Percentiles rank a stretch among this genome's conserved stretches.
phyloP scores from a whole-genome alignment of 306 rosid genomes.

The Cucurbita pepo region DNA sequence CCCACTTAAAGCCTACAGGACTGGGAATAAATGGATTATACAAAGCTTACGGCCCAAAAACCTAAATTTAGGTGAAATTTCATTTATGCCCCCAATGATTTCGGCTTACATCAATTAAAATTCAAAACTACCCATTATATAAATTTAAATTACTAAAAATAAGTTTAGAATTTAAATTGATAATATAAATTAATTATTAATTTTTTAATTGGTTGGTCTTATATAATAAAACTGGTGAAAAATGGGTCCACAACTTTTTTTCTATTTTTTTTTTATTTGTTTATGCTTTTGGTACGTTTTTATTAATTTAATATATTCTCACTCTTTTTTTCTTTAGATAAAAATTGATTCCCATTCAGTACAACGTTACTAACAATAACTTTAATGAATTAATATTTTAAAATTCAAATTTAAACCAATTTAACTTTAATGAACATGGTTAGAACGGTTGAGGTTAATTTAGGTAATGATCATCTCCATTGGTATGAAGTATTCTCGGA shows the following conservation, averaged over 20 bases:
- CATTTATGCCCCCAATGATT: too few relatives aligned
- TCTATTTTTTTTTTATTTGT: not conserved
- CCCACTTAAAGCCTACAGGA: not conserved
- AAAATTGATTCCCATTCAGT: not conserved
- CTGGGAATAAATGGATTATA: not conserved
- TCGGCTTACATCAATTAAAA: not conserved
- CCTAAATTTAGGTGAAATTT: not conserved
- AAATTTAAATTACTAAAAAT: too few relatives aligned
- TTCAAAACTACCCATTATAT: not conserved
- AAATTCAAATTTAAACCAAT: not conserved
- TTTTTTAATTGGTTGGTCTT: not conserved
- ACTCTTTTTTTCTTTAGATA: too few relatives aligned
- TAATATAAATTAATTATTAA: too few relatives aligned
- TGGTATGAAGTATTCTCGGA: too few relatives aligned
- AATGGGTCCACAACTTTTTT: not conserved
- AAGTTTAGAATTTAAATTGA: too few relatives aligned
- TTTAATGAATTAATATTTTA: too few relatives aligned
- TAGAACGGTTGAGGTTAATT: too few relatives aligned
- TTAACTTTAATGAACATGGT: too few relatives aligned
- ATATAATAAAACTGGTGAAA: not conserved
- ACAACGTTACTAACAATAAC: not conserved
- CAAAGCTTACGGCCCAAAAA: not conserved
- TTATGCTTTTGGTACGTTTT: not conserved
- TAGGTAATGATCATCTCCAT: too few relatives aligned
- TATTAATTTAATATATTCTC: not conserved